These are phyloP conservation scores for Ganoderma leucocontextum DNA, from an alignment of 1,284 basidiomycete genomes.

Conservation along the genomic window DNA sequence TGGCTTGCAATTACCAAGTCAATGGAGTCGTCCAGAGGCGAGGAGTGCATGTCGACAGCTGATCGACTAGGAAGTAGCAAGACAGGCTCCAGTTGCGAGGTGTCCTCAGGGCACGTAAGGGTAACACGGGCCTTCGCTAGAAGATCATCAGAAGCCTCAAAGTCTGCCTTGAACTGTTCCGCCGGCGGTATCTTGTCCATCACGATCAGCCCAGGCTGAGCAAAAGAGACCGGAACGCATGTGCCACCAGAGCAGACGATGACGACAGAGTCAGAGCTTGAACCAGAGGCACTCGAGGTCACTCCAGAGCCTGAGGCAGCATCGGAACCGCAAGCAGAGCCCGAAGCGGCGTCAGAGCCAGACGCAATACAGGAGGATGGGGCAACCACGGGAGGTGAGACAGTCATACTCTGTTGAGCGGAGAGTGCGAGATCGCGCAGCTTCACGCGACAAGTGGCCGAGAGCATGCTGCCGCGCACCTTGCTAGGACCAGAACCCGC, in stretches of 20 bases:
- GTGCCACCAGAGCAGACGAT: background rate
- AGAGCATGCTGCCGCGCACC: constrained; percentile 12
- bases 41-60: background rate
- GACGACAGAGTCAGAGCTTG: background rate
- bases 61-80: constrained; percentile 2
- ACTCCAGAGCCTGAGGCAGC: background rate
- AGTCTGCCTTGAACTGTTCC: background rate
- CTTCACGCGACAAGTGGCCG: background rate
- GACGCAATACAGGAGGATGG: background rate
- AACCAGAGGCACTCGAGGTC: background rate
- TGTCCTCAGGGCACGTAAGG: background rate
- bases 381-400: background rate
- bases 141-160: background rate
- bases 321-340: background rate
- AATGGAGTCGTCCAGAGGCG: background rate
- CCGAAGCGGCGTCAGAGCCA: background rate
- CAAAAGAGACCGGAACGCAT: background rate
- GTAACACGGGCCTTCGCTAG: background rate
- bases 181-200: background rate
- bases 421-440: constrained; percentile 5
- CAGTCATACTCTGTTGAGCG: background rate
- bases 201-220: background rate
- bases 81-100: too few relatives aligned
- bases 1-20: constrained; percentile 1
- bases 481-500: background rate